phyloP scores from a whole-genome alignment of 768 basidiomycete genomes.

The Phanerochaete carnosa region DNA sequence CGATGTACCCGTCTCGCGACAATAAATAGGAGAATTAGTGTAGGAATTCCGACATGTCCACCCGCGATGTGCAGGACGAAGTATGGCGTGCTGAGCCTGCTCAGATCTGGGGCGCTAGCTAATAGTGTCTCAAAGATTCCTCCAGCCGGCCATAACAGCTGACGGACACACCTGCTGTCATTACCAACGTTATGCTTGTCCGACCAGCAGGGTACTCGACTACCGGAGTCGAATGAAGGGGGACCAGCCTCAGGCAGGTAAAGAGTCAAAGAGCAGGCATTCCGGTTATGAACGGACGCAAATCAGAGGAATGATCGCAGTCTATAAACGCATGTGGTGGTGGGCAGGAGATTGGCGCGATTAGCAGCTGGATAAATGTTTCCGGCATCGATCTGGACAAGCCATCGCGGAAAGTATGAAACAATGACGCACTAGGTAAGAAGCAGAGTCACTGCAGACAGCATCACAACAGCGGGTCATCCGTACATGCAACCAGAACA shows the following conservation, averaged over 20 bases:
- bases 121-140: neutral
- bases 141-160: no score
- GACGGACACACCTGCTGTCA: neutral
- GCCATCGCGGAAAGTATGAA: neutral
- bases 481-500: neutral
- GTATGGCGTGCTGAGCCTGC: constrained; percentile 33
- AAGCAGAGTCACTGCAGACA: neutral
- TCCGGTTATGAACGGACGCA: no score
- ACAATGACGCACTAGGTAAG: neutral
- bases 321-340: no score
- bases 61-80: constrained; percentile 47
- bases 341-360: no score
- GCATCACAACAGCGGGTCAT: neutral
- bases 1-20: constrained; percentile 40
- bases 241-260: neutral
- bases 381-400: no score
- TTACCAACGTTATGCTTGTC: neutral
- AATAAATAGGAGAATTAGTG: constrained; percentile 44
- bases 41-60: constrained; percentile 49
- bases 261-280: neutral
- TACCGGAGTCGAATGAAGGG: neutral
- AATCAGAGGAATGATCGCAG: no score
- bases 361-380: no score
- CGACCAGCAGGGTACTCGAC: neutral
- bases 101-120: neutral